A percentile compares a stretch with the other conserved stretches of the same genome.
Conservation (phyloP, 2,329 filamentous ascomycete species). For the Penicillium sp. region DNA sequence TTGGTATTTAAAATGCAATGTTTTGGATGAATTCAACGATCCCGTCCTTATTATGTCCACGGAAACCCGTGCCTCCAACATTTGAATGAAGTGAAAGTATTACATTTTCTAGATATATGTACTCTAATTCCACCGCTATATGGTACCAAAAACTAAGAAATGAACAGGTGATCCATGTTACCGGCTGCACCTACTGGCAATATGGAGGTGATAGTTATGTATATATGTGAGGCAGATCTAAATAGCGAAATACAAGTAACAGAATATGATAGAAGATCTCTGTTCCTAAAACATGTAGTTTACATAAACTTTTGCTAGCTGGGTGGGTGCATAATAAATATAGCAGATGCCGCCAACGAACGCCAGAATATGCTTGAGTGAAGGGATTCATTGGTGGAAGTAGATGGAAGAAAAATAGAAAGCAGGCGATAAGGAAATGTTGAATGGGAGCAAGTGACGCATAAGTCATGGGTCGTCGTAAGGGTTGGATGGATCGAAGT, state of each 20-base stretch:
- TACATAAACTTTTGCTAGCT: neutral
- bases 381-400: neutral
- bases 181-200: neutral
- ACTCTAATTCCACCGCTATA: neutral
- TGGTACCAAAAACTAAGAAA: neutral
- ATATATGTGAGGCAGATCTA: neutral
- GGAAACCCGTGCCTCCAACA: neutral
- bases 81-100: neutral
- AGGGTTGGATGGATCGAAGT: neutral
- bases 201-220: neutral
- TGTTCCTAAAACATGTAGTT: neutral
- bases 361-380: neutral
- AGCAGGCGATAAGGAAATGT: neutral
- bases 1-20: slow-evolving; percentile 3
- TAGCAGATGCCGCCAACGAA: neutral
- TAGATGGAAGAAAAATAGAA: neutral
- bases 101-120: slow-evolving; percentile 7
- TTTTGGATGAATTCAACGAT: neutral
- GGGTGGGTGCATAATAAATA: neutral
- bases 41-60: neutral
- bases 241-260: neutral
- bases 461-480: neutral
- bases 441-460: neutral
- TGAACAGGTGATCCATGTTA: neutral
- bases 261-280: too few relatives aligned